phyloP scores from a whole-genome alignment of 306 rosid genomes.

The Inga oerstediana region DNA sequence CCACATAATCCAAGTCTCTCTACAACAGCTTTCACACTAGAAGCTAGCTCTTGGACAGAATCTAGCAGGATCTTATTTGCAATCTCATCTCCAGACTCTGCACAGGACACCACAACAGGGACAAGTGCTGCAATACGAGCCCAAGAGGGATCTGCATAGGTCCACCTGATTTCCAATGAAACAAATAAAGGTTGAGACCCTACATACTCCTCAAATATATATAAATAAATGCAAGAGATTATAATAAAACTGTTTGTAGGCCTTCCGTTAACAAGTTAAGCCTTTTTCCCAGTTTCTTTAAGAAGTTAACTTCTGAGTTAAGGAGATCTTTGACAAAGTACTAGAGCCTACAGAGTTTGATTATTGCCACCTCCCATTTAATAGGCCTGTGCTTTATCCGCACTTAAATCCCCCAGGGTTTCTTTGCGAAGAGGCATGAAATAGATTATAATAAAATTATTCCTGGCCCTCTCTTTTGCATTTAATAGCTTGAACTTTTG shows the following conservation, averaged over 20 bases:
- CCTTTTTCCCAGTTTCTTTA: not conserved
- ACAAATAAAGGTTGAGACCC: constrained; percentile 27
- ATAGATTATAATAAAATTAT: not conserved
- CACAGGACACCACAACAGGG: constrained; percentile 83
- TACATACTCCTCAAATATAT: constrained; percentile 14
- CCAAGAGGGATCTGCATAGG: constrained; percentile 95
- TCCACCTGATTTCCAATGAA: constrained; percentile 75
- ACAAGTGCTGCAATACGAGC: constrained; percentile 97
- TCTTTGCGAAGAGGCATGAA: not conserved
- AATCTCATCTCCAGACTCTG: constrained; percentile 84
- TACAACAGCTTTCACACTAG: constrained; percentile 91
- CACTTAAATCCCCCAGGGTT: not conserved
- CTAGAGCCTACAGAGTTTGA: not conserved
- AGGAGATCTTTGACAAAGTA: not conserved
- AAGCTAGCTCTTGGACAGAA: constrained; percentile 80
- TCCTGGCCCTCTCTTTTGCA: not conserved
- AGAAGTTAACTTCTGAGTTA: not conserved
- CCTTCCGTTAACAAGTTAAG: not conserved
- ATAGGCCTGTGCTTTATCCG: not conserved
- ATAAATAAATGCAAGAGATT: not conserved
- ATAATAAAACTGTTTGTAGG: not conserved
- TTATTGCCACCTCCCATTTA: not conserved
- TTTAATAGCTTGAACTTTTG: not conserved
- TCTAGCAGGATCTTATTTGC: constrained; percentile 77
- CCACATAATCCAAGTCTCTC: constrained; percentile 83